These are phyloP conservation scores for Emiliania huxleyi DNA, from an alignment of 78 protist genomes.

Conservation along the genomic window DNA sequence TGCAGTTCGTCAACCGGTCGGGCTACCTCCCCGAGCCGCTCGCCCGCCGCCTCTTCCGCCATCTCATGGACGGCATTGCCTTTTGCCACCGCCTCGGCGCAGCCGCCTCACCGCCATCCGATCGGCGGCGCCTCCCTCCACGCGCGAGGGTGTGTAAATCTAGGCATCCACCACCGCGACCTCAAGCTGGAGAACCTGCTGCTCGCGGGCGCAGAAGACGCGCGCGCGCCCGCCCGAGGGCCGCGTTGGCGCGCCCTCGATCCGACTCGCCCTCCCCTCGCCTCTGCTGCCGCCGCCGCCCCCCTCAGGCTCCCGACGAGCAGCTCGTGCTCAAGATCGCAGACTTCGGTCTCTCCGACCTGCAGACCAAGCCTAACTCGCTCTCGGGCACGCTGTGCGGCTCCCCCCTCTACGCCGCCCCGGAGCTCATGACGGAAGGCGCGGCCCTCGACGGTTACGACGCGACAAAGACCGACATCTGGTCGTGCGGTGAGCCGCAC, in stretches of 20 bases:
- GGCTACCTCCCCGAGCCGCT: background rate
- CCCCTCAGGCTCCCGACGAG: background rate
- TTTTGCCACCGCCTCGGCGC: constrained; percentile 13
- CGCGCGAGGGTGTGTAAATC: too few relatives aligned
- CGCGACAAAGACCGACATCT: background rate
- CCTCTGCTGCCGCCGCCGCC: too few relatives aligned
- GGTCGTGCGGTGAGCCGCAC: constrained; percentile 1
- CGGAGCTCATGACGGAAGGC: background rate
- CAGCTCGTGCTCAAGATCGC: background rate
- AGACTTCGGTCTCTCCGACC: background rate
- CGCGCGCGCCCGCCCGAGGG: too few relatives aligned
- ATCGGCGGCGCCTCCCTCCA: too few relatives aligned
- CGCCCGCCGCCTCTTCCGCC: background rate
- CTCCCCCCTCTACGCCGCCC: constrained; percentile 29
- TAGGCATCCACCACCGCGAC: constrained; percentile 19
- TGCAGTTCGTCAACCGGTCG: background rate
- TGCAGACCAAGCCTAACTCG: background rate
- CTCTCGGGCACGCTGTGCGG: constrained; percentile 6
- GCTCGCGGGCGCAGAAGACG: background rate
- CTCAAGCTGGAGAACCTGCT: constrained; percentile 20
- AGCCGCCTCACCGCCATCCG: too few relatives aligned
- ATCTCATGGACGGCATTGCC: background rate
- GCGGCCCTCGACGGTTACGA: background rate
- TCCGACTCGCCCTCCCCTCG: too few relatives aligned
- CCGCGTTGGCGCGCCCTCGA: too few relatives aligned